phyloP scores from a whole-genome alignment of 78 protist genomes.

The Neovahlkampfia damariscottae region DNA sequence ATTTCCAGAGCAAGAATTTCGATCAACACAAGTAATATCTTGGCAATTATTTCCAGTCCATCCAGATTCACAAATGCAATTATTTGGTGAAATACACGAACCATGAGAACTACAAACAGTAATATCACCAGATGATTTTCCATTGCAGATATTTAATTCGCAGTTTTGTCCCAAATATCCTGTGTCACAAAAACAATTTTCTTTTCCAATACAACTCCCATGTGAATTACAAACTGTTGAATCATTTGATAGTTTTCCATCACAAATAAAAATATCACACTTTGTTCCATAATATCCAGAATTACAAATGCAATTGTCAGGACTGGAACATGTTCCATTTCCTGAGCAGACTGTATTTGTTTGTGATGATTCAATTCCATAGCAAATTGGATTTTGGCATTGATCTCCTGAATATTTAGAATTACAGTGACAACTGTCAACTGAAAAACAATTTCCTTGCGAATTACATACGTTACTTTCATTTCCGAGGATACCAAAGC shows the following conservation, averaged over 20 bases:
- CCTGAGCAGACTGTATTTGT: background rate
- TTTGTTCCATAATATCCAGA: constrained; percentile 1
- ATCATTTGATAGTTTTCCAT: background rate
- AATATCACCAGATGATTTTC: background rate
- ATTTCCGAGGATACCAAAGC: background rate
- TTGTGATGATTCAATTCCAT: too few relatives aligned
- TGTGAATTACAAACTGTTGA: background rate
- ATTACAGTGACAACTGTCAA: background rate
- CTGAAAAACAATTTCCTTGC: background rate
- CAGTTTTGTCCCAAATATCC: background rate
- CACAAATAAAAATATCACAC: background rate
- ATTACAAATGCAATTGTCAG: background rate
- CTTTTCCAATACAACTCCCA: background rate
- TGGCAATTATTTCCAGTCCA: background rate
- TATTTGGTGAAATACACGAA: background rate
- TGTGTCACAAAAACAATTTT: background rate
- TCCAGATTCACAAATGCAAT: background rate
- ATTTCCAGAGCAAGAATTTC: background rate
- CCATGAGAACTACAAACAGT: background rate
- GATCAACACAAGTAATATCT: background rate
- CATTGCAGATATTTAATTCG: background rate
- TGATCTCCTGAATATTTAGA: background rate
- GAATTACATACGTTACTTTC: background rate
- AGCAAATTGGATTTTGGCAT: background rate
- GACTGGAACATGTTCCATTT: background rate